Conservation (phyloP, 2,329 filamentous ascomycete genomes). For the Exophiala dermatitidis region DNA sequence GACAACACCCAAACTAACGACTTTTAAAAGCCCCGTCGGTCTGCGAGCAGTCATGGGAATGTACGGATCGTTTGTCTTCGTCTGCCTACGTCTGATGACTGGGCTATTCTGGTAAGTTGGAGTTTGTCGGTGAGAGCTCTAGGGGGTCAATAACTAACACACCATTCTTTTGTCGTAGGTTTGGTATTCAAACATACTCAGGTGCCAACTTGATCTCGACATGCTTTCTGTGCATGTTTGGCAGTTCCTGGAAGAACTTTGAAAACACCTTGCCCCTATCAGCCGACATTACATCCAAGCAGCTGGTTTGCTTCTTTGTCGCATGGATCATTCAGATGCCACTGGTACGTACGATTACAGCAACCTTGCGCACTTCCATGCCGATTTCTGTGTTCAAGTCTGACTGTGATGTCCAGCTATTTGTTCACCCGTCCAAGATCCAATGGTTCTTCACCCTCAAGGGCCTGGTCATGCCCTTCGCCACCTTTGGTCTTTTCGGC, state of each 20-base stretch:
- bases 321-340: conserved; percentile 3
- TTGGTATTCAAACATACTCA: conserved; percentile 4
- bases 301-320: conserved; percentile 4
- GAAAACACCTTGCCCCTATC: conserved; percentile 1
- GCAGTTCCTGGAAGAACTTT: not conserved
- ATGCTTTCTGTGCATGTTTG: conserved; percentile 4
- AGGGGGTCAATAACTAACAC: not conserved
- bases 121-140: not conserved
- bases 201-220: conserved; percentile 4
- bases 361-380: no score
- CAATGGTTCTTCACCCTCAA: conserved; percentile 7
- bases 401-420: not conserved
- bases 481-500: conserved; percentile 3
- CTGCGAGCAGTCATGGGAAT: not conserved
- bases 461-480: conserved; percentile 1
- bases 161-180: not conserved
- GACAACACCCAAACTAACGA: no score
- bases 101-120: conserved; percentile 3
- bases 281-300: conserved; percentile 2
- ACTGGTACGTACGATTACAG: not conserved
- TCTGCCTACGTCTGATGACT: conserved; percentile 4
- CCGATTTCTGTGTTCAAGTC: not conserved
- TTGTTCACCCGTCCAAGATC: conserved; percentile 2
- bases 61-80: conserved; percentile 2
- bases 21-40: no score